Conservation (phyloP, 345 rosid genomes). For the Carallia pectinifolia region DNA sequence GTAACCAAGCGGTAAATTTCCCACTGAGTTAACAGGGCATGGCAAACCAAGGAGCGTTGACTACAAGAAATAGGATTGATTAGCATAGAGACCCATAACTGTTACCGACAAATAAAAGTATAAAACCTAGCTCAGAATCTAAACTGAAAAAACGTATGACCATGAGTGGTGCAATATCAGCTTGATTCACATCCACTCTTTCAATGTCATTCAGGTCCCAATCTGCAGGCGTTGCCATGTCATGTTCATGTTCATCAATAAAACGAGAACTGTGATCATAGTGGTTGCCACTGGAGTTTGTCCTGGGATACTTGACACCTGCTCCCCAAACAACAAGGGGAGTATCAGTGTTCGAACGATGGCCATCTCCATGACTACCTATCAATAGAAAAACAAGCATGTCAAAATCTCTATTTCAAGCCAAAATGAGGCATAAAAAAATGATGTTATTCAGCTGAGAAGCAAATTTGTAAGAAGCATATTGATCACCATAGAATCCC, state of each 20-base stretch:
- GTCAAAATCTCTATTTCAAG: conserved; percentile 15
- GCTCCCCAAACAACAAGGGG: conserved; percentile 99
- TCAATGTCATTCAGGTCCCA: conserved; percentile 84
- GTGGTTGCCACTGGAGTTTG: conserved; percentile 39
- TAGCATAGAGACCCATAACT: conserved; percentile 22
- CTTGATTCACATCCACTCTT: conserved; percentile 97
- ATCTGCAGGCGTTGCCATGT: conserved; percentile 66
- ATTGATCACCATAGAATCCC: neutral
- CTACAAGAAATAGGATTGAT: conserved; percentile 41
- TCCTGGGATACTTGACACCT: conserved; percentile 72
- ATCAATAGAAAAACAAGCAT: conserved; percentile 19
- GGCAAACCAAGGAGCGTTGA: conserved; percentile 90
- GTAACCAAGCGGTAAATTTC: conserved; percentile 86
- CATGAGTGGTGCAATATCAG: conserved; percentile 94
- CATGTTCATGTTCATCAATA: conserved; percentile 86
- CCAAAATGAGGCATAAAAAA: neutral
- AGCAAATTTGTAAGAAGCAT: neutral
- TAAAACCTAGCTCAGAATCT: conserved; percentile 4
- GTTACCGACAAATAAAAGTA: conserved; percentile 9
- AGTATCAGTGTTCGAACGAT: conserved; percentile 89
- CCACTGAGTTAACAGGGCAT: conserved; percentile 89
- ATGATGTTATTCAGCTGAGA: neutral
- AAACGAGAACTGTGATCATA: conserved; percentile 56
- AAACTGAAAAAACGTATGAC: conserved; percentile 35
- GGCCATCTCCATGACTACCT: conserved; percentile 99